phyloP scores from a whole-genome alignment of 2,329 filamentous ascomycete genomes.

The Lomentospora prolificans region DNA sequence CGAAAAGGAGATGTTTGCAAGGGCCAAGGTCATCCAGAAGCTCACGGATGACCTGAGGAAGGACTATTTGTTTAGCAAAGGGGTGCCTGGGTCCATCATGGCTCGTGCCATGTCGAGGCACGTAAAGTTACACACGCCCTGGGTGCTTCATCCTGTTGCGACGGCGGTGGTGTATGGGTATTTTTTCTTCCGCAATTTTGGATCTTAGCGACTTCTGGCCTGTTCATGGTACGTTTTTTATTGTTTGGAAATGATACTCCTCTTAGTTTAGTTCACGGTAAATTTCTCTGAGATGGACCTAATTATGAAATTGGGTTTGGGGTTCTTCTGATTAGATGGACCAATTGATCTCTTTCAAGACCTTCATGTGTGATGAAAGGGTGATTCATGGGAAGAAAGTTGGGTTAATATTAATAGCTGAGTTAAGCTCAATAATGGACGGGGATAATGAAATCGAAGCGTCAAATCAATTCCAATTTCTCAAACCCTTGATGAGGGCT shows the following conservation, averaged over 20 bases:
- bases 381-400: background rate
- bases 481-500: background rate
- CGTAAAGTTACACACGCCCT: conserved; percentile 20
- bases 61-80: conserved; percentile 37
- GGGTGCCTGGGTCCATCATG: conserved; percentile 32
- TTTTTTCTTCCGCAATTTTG: conserved; percentile 9
- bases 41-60: conserved; percentile 35
- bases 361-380: too few species aligned
- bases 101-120: conserved; percentile 24
- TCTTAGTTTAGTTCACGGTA: background rate
- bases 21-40: conserved; percentile 7
- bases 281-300: too few species aligned
- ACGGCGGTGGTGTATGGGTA: conserved; percentile 19
- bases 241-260: background rate
- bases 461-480: background rate
- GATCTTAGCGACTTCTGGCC: background rate
- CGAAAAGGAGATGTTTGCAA: conserved; percentile 27
- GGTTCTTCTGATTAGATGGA: background rate
- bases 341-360: too few species aligned
- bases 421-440: background rate
- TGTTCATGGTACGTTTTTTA: background rate
- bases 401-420: background rate
- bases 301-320: background rate
- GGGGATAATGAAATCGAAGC: background rate
- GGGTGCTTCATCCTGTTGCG: conserved; percentile 21